A percentile compares a stretch with the other conserved stretches of the same genome.
phyloP scores from a whole-genome alignment of 139 green algal genomes.

The Haematococcus lacustris region DNA sequence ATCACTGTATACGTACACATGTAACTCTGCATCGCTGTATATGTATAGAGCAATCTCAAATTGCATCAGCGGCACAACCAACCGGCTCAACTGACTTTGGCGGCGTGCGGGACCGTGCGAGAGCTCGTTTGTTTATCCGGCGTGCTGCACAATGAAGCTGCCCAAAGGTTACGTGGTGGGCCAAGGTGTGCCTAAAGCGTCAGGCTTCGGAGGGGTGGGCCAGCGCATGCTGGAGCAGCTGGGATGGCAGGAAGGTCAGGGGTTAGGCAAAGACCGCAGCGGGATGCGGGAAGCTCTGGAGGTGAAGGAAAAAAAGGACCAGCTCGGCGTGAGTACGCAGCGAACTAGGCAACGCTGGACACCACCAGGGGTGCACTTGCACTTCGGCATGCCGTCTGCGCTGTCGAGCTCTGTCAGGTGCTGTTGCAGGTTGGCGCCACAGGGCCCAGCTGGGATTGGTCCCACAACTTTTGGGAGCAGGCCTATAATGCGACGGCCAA shows the following conservation, averaged over 20 bases:
- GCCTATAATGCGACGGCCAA: conserved; percentile 56
- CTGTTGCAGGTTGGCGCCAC: conserved; percentile 50
- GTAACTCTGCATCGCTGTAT: too few relatives aligned
- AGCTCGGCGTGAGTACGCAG: conserved; percentile 59
- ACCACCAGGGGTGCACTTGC: too few relatives aligned
- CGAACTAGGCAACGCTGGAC: too few relatives aligned
- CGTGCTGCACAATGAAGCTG: too few relatives aligned
- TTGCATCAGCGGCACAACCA: too few relatives aligned
- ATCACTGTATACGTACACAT: too few relatives aligned
- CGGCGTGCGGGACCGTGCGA: too few relatives aligned
- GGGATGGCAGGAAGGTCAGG: conserved; percentile 76
- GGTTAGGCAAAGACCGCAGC: conserved; percentile 56
- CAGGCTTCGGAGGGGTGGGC: conserved; percentile 69
- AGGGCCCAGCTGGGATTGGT: conserved; percentile 50
- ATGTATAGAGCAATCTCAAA: too few relatives aligned
- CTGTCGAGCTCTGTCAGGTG: too few relatives aligned
- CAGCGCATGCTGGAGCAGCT: conserved; percentile 71
- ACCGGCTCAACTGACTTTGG: too few relatives aligned
- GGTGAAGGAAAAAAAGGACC: conserved; percentile 83
- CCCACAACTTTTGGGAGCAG: conserved; percentile 70
- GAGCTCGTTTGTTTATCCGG: too few relatives aligned
- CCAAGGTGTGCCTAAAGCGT: conserved; percentile 55
- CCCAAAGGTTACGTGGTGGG: conserved; percentile 69
- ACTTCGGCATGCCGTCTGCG: too few relatives aligned
- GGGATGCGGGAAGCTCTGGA: conserved; percentile 69